Base-by-base conservation (phyloP, 768 basidiomycete genomes). In the Hypholoma sublateritium region DNA sequence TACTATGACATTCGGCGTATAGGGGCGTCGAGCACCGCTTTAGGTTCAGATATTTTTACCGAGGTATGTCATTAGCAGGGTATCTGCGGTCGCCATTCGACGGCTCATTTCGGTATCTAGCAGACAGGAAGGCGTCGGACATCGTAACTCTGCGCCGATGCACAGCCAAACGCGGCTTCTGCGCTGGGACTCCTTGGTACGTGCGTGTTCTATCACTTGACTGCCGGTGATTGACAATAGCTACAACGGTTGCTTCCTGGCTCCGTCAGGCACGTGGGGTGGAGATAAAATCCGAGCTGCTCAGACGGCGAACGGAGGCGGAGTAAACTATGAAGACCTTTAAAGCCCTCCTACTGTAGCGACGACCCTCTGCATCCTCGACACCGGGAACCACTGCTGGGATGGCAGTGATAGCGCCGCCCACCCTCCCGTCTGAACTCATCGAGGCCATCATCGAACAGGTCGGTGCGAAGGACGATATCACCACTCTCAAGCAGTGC, bases 401-500 rank as follows among this genome's bases (percentile, higher is more conserved):
- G 4, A 41, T 14, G 22, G 22, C 1, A 45, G 46, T 4, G 7
- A 57, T 55, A 49, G 3, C 56, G 2, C 36, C 45, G 14, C 46
- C 56, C 37, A 24, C 47, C n/a, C 51, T 66, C 4, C 65, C 65
- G 0, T 52, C 55, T 12, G 65, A 66, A 42, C 59, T 66, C 22
- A 44, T 66, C 19, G 63, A 66, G 39, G 28, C 57, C 19, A 66
- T 66, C 39, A 59, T 66, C 50, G 61, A 62, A 42, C 58, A 66
- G 49, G 50, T 66, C 5, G 65, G 62, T 4, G 42, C 22, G 11
- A 43, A 56, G 21, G 28, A 52, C 12, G 62, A 64, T 44, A 49
- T 37, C 2, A 25, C 42, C 17, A 58, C 65, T 3, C 62, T 67
- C 36, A 56, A 55, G 13, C 34, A 60, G 9, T 67, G 63, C 36